phyloP scores from a whole-genome alignment of 352 stramenopile genomes.

The Elongisporangium anandrum region DNA sequence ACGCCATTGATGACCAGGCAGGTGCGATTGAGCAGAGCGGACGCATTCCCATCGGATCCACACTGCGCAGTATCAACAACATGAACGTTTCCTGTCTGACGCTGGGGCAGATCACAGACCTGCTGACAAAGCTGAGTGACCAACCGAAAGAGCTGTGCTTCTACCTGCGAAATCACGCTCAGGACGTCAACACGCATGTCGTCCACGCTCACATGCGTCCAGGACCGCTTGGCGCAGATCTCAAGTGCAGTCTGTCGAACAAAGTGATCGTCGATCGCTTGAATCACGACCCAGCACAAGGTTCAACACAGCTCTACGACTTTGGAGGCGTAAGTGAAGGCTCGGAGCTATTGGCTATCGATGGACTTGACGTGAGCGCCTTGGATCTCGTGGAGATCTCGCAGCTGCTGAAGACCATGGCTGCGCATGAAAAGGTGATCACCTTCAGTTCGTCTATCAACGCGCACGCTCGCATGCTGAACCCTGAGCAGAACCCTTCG shows the following conservation, averaged over 20 bases:
- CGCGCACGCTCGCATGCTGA: constrained; percentile 32
- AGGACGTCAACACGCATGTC: constrained; percentile 16
- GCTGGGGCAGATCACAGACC: constrained; percentile 22
- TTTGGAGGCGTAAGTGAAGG: constrained; percentile 41
- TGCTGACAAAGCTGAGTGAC: constrained; percentile 45
- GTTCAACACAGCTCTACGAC: constrained; percentile 32
- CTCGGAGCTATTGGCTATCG: constrained; percentile 45
- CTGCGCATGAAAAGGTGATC: constrained; percentile 43
- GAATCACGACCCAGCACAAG: constrained; percentile 25
- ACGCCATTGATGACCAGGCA: constrained; percentile 19
- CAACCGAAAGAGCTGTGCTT: constrained; percentile 37
- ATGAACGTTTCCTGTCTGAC: constrained; percentile 52
- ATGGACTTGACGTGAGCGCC: constrained; percentile 36
- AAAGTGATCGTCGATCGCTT: constrained; percentile 41
- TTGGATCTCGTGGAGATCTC: constrained; percentile 31
- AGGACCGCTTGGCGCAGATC: constrained; percentile 47
- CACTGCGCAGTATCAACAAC: constrained; percentile 41
- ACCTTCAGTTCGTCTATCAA: constrained; percentile 43
- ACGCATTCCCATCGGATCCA: constrained; percentile 26
- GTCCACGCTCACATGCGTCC: constrained; percentile 32
- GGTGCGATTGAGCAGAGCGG: constrained; percentile 31
- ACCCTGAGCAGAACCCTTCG: constrained; percentile 4
- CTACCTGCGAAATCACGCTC: constrained; percentile 4
- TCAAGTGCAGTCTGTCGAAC: constrained; percentile 36
- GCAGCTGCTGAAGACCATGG: constrained; percentile 30